Conservation (phyloP, 2,329 filamentous ascomycete genomes). For the Phaeosphaeria sp. region DNA sequence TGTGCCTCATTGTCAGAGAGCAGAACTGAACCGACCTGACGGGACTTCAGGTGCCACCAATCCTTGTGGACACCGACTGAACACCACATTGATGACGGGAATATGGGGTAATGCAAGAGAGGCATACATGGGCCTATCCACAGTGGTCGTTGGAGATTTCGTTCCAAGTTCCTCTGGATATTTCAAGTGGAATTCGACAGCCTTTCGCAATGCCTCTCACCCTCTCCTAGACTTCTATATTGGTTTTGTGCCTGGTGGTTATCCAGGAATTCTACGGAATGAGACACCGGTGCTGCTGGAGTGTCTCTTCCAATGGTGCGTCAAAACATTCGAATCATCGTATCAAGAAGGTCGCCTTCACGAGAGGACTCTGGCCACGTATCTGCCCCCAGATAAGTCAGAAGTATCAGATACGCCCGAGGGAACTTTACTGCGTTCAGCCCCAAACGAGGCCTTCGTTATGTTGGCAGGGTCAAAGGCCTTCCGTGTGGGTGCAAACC, state of each 20-base stretch:
- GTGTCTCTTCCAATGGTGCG: slow-evolving; percentile 25
- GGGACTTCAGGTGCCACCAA: not conserved
- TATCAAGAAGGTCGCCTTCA: slow-evolving; percentile 9
- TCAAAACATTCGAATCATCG: slow-evolving; percentile 9
- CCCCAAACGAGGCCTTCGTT: slow-evolving; percentile 1
- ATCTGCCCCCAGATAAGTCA: not conserved
- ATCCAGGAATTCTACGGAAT: slow-evolving; percentile 9
- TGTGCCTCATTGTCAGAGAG: slow-evolving; percentile 12
- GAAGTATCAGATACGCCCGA: not conserved
- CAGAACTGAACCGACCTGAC: not conserved
- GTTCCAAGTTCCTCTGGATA: too few relatives aligned
- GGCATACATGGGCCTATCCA: slow-evolving; percentile 1
- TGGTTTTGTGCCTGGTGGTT: slow-evolving; percentile 16
- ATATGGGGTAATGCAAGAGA: not conserved
- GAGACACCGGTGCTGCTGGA: slow-evolving; percentile 18
- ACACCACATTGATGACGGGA: slow-evolving; percentile 14
- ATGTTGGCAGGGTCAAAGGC: not conserved
- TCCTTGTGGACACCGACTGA: slow-evolving; percentile 18
- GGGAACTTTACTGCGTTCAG: not conserved
- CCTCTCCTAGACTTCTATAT: slow-evolving; percentile 22
- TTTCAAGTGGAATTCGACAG: slow-evolving; percentile 14
- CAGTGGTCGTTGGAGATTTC: not conserved
- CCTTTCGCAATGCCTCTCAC: slow-evolving; percentile 8
- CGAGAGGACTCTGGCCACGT: slow-evolving; percentile 1
- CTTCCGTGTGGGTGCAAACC: slow-evolving; percentile 1